Evolutionary conservation across 768 basidiomycete genomes (phyloP).

Genomic region (Leucosporidium yakuticum): DNA sequence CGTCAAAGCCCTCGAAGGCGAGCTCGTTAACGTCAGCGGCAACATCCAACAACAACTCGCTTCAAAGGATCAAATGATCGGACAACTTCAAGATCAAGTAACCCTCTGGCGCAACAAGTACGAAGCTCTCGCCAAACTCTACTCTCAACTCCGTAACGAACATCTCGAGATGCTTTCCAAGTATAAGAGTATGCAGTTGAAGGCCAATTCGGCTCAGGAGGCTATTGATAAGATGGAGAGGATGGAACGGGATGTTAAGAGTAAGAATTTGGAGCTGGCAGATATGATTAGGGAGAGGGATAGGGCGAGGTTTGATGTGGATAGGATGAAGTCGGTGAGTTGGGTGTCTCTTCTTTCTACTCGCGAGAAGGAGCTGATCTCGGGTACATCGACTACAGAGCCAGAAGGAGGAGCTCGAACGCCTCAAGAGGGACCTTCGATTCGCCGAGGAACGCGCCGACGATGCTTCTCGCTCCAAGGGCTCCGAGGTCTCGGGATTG

Average conservation of each 20-base stretch:
- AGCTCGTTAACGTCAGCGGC: slow-evolving; percentile 64
- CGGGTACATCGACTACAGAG: slow-evolving; percentile 45
- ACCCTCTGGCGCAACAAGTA: slow-evolving; percentile 97
- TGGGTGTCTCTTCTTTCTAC: background rate
- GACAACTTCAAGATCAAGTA: slow-evolving; percentile 93
- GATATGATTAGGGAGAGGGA: slow-evolving; percentile 99
- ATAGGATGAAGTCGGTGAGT: slow-evolving; percentile 72
- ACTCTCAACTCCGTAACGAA: slow-evolving; percentile 94
- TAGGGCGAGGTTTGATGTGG: slow-evolving; percentile 88
- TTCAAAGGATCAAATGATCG: slow-evolving; percentile 92
- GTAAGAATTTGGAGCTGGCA: slow-evolving; percentile 96
- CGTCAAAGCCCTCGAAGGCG: slow-evolving; percentile 90
- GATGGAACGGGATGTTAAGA: slow-evolving; percentile 95
- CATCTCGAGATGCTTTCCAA: slow-evolving; percentile 95
- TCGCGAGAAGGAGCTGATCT: background rate
- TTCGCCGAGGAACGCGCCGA: slow-evolving; percentile 99
- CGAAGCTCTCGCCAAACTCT: slow-evolving; percentile 94
- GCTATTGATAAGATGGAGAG: slow-evolving; percentile 97
- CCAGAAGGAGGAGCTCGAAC: slow-evolving; percentile 91
- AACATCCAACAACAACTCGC: slow-evolving; percentile 78
- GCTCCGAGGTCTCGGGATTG: slow-evolving; percentile 80
- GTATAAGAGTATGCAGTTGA: slow-evolving; percentile 94
- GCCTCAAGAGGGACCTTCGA: slow-evolving; percentile 79
- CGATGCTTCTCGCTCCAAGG: slow-evolving; percentile 83
- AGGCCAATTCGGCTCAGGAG: slow-evolving; percentile 96